These are phyloP conservation scores for Syzygium malaccense DNA, from an alignment of 441 rosid genomes.

Conservation along the genomic window DNA sequence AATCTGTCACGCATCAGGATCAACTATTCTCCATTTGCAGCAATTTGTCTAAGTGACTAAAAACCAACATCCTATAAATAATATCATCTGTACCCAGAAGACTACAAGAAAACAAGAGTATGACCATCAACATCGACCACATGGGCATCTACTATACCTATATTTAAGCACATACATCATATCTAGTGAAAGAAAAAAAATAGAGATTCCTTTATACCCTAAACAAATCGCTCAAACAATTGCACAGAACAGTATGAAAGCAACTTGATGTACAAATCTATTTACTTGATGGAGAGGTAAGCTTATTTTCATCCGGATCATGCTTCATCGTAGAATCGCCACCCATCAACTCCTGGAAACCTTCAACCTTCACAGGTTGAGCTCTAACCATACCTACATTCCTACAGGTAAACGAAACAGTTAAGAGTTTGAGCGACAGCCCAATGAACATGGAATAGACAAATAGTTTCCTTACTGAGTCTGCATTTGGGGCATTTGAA, in stretches of 20 bases:
- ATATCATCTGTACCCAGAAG: background rate
- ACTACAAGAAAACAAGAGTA: background rate
- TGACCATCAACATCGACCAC: background rate
- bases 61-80: background rate
- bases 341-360: conserved; percentile 90
- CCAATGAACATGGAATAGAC: background rate
- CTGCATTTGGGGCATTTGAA: conserved; percentile 70
- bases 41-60: background rate
- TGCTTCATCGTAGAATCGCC: conserved; percentile 71
- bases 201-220: background rate
- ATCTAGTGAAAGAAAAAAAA: background rate
- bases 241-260: background rate
- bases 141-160: background rate
- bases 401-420: conserved; percentile 33
- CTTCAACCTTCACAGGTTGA: conserved; percentile 88
- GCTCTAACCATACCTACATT: conserved; percentile 60
- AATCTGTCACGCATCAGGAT: background rate
- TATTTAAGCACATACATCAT: background rate
- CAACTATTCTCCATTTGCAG: background rate
- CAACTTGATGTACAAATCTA: conserved; percentile 11
- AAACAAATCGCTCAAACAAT: background rate
- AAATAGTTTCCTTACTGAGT: conserved; percentile 50
- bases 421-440: conserved; percentile 1
- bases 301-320: conserved; percentile 68
- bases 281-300: conserved; percentile 64